Base-by-base conservation (phyloP, 176 grass and related monocot genomes). In the Hsuehochloa calcarea region DNA sequence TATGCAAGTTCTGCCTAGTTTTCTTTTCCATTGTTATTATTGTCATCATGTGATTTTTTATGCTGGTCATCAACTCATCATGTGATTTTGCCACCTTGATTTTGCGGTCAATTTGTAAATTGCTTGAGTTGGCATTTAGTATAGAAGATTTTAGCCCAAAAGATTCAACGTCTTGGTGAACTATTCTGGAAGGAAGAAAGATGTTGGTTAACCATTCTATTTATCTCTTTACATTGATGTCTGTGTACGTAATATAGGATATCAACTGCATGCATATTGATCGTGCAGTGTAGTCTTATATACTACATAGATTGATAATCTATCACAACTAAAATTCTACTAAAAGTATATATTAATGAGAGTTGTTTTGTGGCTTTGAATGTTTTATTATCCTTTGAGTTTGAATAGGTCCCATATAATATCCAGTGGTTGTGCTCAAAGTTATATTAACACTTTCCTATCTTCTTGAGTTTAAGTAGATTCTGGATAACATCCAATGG, bases 381-480 rank as follows among this genome's bases (percentile, higher is more conserved):
- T 59, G 17, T 12, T 77, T n/a, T 68, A 9, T 44, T 40, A 55
- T 77, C 20, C 41, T 72, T 43, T 59, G 0, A 56, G 75, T 58
- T 66, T 79, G 16, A 26, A 46, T 73, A 55, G 46, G 81, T 79
- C 46, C n/a, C 25, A 22, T 5, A 22, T 59, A 52, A 35, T 49
- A 31, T 55, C 69, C 37, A 56, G 1, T 44, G 8, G 27, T 7
- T 88, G 16, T 88, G 59, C 52, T 83, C 11, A 64, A 5, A 8
- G 77, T 77, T 52, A 22, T 11, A 46, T 54, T 47, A 22, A 35
- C 20, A 49, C 13, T 49, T 4, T 15, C 55, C 1, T 58, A 51
- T 51, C 58, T n/a, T 75, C 70, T 81, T 67, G 50, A 54, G 17
- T 80, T 87, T 8, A 54, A 67, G 41, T 80, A 55, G 29, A 38